Evolutionary conservation across 495 filamentous ascomycete genomes (phyloP), one percentile per base, ranked within the genome.

Genomic region (Emericellopsis terricola): DNA sequence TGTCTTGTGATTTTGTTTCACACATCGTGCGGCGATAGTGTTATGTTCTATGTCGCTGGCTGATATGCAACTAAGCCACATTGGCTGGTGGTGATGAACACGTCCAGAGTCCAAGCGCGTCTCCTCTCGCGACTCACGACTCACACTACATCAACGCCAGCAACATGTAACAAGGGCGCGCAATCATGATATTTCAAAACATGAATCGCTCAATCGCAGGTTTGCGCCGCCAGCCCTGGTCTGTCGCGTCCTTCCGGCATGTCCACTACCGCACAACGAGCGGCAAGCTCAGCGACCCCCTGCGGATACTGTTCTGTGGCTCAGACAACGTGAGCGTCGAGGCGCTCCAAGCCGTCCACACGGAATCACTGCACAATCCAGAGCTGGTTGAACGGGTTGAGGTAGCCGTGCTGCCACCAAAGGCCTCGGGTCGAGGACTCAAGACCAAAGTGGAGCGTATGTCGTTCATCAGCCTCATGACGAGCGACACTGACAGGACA

Each of bases 301-400:
- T 97, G 18, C 68, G 77, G n/a, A 82, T 97, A 32, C 71, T 97
- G 13, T 97, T 94, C 56, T 96, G 85, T 51, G 89, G 89, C 17
- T 91, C 91, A 8, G 89, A 97, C 48, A 64, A 78, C 4, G 93
- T 94, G 55, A 94, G 86, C 55, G 76, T 77, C 47, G 69, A 69
- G 23, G 83, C 85, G 2, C 64, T 97, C 31, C 59, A 61, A 32
- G 79, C 78, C 15, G 57, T 97, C 29, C 55, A 80, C 46, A 43
- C 48, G 2, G 74, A 85, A 46, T 63, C 73, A 30, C 19, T 57
- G 15, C 43, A 51, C 11, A 55, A 72, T 17, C 59, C 66, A 2
- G 49, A 57, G 9, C 55, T 71, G 3, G 78, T 97, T 40, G 55
- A 57, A 31, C 87, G 82, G 0, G 84, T 97, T 42, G 81, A 94